Evolutionary conservation across 257 asterid genomes (phyloP), one percentile per base, ranked within the genome.

Genomic region (Ocimum tenuiflorum): DNA sequence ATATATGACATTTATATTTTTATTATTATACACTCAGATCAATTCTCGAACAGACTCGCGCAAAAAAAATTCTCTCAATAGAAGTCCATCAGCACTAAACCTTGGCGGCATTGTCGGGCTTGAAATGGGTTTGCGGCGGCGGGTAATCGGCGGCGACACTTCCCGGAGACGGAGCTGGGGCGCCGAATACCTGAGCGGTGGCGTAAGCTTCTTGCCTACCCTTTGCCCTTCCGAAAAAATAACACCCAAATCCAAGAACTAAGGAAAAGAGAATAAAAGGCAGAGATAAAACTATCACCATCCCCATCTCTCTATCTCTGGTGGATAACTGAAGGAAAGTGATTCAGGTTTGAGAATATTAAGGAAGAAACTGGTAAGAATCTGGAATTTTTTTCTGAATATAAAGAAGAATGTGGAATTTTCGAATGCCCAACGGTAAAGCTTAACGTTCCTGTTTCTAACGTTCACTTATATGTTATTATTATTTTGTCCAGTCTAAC

Each of bases 211-310:
- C 95, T 74, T 74, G 86, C 60, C 96, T 64, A n/a, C 98, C 98
- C 76, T 78, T 88, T 59, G 89, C 86, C 79, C 89, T 83, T 58
- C 98, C 98, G 8, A 85, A 75, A 36, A 88, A 67, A 62, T 80
- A 91, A 71, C 98, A 91, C 2, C 98, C 98, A 24, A 91, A 86
- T 7, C 96, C 98, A 5, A 88, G 78, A 35, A 87, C 60, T 0
- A 91, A 31, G 0, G 94, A 85, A 62, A 91, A 86, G 48, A 88
- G 69, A 63, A 88, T 86, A 57, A 91, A 72, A 13, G 98, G 98
- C 61, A 91, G 68, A 49, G 96, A 88, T 20, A 88, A 38, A 64
- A 91, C 96, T 12, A 91, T 84, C 15, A 86, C 90, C 98, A 88
- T 85, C 33, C 96, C 95, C 98, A 88, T 91, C 53, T 72, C 38